A percentile compares a stretch with the other conserved stretches of the same genome.
These are phyloP conservation scores for Phytophthora colocasiae DNA, from an alignment of 352 stramenopile species.

Conservation along the genomic window DNA sequence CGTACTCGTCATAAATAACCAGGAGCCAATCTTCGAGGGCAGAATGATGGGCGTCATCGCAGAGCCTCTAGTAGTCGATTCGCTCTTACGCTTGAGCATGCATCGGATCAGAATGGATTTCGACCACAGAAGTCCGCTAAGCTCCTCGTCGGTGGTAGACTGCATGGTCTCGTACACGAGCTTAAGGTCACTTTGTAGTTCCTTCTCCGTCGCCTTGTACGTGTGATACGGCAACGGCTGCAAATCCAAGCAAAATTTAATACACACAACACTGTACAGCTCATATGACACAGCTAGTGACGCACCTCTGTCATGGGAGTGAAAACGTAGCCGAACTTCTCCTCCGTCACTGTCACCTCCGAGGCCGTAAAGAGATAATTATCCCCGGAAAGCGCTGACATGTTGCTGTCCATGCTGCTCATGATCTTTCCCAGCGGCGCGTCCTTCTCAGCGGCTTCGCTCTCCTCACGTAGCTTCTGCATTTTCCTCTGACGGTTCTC, in stretches of 20 bases:
- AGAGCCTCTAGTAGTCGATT: conserved; percentile 17
- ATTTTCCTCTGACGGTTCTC: conserved; percentile 62
- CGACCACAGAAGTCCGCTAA: conserved; percentile 71
- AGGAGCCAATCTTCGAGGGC: conserved; percentile 68
- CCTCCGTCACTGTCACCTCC: conserved; percentile 48
- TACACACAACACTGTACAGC: no score
- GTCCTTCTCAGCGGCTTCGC: conserved; percentile 35
- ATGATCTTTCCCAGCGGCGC: conserved; percentile 65
- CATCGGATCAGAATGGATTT: conserved; percentile 74
- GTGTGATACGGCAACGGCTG: conserved; percentile 58
- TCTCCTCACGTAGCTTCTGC: conserved; percentile 64
- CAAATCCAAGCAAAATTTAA: conserved; percentile 11
- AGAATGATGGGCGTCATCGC: conserved; percentile 37
- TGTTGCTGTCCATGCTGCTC: conserved; percentile 74
- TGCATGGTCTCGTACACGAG: conserved; percentile 76
- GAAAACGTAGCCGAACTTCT: conserved; percentile 89
- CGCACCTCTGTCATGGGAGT: conserved; percentile 69
- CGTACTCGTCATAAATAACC: conserved; percentile 85
- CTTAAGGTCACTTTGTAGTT: conserved; percentile 60
- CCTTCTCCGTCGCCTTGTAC: conserved; percentile 64
- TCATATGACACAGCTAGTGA: background rate
- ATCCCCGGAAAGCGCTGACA: conserved; percentile 73
- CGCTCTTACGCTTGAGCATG: conserved; percentile 41
- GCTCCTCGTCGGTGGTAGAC: conserved; percentile 52
- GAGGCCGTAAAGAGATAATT: conserved; percentile 60